These are phyloP conservation scores for Aspergillus coremiiformis DNA, from an alignment of 495 filamentous ascomycete genomes.

Conservation along the genomic window DNA sequence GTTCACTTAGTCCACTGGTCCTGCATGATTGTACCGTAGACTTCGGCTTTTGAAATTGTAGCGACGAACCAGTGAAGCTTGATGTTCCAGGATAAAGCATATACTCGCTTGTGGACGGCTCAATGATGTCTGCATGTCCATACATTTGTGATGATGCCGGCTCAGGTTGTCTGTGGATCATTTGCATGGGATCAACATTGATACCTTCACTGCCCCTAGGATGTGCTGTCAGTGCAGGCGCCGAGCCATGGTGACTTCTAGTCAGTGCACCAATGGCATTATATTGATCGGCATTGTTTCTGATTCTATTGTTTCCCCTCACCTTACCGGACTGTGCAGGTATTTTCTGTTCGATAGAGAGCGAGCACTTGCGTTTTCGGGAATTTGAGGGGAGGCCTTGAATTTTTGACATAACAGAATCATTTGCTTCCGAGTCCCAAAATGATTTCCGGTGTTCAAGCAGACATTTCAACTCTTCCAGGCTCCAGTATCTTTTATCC, in stretches of 20 bases:
- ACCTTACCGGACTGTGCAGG: background rate
- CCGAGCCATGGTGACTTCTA: background rate
- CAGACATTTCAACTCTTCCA: conserved; percentile 21
- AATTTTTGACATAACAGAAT: background rate
- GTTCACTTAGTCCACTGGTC: background rate
- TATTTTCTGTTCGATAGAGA: background rate
- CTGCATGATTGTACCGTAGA: background rate
- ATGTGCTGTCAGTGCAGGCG: background rate
- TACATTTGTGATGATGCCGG: background rate
- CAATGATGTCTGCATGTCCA: background rate
- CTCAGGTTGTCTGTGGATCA: background rate
- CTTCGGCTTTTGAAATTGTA: background rate
- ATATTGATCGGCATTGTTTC: background rate
- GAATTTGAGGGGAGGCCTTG: background rate
- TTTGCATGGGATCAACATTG: background rate
- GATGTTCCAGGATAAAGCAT: background rate
- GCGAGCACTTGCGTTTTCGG: conserved; percentile 1
- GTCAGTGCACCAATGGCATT: too few relatives aligned
- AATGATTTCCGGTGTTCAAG: conserved; percentile 13
- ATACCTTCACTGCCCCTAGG: background rate
- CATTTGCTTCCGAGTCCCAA: conserved; percentile 7
- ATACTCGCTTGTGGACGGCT: background rate
- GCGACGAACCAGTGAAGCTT: background rate
- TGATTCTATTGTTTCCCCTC: background rate
- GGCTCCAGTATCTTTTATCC: conserved; percentile 14